These are phyloP conservation scores for Suhomyces sp. DNA, from an alignment of 805 yeast genomes.

Conservation along the genomic window DNA sequence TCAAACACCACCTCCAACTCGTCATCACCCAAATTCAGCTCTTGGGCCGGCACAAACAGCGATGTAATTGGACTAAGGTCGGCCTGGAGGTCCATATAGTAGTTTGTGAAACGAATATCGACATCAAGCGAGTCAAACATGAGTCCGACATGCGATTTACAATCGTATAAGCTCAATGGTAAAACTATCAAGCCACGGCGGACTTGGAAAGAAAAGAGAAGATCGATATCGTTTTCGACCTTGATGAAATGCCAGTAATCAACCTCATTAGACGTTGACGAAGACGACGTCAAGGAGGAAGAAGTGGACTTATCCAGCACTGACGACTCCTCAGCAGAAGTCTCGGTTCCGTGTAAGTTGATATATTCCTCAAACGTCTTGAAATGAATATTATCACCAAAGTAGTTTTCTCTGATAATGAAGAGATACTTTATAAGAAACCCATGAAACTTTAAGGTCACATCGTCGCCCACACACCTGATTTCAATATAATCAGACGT, in stretches of 20 bases:
- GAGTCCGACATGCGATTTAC: slow-evolving; percentile 58
- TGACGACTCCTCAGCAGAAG: not conserved
- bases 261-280: not conserved
- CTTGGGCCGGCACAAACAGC: slow-evolving; percentile 25
- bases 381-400: slow-evolving; percentile 83
- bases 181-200: slow-evolving; percentile 67
- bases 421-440: slow-evolving; percentile 72
- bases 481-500: slow-evolving; percentile 69
- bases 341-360: not conserved
- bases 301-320: not conserved
- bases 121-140: slow-evolving; percentile 64
- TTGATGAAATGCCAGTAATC: slow-evolving; percentile 43
- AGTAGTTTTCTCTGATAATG: slow-evolving; percentile 79
- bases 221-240: slow-evolving; percentile 71
- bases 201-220: slow-evolving; percentile 68
- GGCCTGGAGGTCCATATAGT: slow-evolving; percentile 89
- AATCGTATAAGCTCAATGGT: slow-evolving; percentile 71
- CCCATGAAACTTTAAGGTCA: slow-evolving; percentile 75
- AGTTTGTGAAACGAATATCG: slow-evolving; percentile 84
- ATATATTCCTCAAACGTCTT: slow-evolving; percentile 83
- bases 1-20: slow-evolving; percentile 18
- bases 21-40: slow-evolving; percentile 8
- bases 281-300: not conserved
- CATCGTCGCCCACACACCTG: slow-evolving; percentile 60
- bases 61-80: slow-evolving; percentile 58